Conservation (phyloP, 768 basidiomycete species). For the Sistotremastrum suecicum region DNA sequence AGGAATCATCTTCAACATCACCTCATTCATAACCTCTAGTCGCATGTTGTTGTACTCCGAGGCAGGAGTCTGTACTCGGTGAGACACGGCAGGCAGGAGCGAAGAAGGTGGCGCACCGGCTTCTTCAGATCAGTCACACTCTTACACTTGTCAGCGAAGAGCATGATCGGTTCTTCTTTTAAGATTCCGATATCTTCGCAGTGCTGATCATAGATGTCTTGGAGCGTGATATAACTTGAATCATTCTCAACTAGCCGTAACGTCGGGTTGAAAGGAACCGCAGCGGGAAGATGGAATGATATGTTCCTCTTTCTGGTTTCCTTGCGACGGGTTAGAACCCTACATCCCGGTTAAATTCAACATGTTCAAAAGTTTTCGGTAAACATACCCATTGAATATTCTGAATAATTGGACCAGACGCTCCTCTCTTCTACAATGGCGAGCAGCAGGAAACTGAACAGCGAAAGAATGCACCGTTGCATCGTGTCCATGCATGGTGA, state of each 20-base stretch:
- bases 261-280: constrained; percentile 69
- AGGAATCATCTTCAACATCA: constrained; percentile 76
- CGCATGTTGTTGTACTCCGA: constrained; percentile 55
- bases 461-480: constrained; percentile 82
- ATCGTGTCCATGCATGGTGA: constrained; percentile 84
- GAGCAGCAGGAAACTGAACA: constrained; percentile 76
- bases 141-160: constrained; percentile 74
- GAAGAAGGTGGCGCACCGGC: constrained; percentile 16
- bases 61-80: constrained; percentile 34
- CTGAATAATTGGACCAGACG: constrained; percentile 83
- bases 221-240: constrained; percentile 77
- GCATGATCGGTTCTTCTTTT: constrained; percentile 79
- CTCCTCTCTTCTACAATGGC: constrained; percentile 86
- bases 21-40: constrained; percentile 82
- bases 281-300: constrained; percentile 79
- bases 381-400: constrained; percentile 76
- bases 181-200: constrained; percentile 62
- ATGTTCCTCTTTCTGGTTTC: constrained; percentile 89
- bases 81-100: not conserved
- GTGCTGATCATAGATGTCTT: constrained; percentile 89
- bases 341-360: constrained; percentile 16
- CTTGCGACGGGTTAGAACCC: constrained; percentile 75
- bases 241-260: constrained; percentile 86
- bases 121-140: constrained; percentile 26
- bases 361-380: not conserved